phyloP scores from a whole-genome alignment of 2,329 filamentous ascomycete genomes.

The Aotearoamyces nothofagi region DNA sequence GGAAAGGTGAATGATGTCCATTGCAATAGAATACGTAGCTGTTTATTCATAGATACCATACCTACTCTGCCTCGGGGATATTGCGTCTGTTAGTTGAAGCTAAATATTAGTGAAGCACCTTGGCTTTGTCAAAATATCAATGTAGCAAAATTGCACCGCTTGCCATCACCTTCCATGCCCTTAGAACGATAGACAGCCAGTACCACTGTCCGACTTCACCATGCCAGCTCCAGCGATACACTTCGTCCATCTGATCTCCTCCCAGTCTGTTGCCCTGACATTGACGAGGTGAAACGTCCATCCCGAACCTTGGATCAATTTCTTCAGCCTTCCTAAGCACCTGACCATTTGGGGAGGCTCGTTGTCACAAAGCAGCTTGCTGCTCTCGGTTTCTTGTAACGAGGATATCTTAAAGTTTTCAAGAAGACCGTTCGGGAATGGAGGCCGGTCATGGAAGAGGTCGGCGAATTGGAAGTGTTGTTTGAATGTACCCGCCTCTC shows the following conservation, averaged over 20 bases:
- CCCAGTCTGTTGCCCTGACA: conserved; percentile 35
- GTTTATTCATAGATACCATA: no score
- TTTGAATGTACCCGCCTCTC: conserved; percentile 30
- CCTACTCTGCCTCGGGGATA: no score
- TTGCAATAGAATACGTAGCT: no score
- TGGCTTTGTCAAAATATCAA: no score
- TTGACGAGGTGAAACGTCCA: conserved; percentile 29
- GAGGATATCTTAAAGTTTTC: conserved; percentile 28
- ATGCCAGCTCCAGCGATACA: conserved; percentile 22
- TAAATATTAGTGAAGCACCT: no score
- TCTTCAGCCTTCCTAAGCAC: conserved; percentile 31
- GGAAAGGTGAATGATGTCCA: no score
- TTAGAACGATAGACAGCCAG: background rate
- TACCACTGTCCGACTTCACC: background rate
- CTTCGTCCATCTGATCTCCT: conserved; percentile 34
- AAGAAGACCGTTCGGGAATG: conserved; percentile 32
- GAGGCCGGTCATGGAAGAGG: conserved; percentile 41
- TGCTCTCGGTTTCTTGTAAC: conserved; percentile 30
- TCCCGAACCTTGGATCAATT: conserved; percentile 20
- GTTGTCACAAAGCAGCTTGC: conserved; percentile 22
- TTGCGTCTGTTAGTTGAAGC: no score
- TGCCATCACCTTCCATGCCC: background rate
- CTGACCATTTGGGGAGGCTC: conserved; percentile 25
- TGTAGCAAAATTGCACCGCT: no score
- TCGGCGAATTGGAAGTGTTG: conserved; percentile 52